Conservation (phyloP, 331 rosid genomes). For the Acacia concinna region DNA sequence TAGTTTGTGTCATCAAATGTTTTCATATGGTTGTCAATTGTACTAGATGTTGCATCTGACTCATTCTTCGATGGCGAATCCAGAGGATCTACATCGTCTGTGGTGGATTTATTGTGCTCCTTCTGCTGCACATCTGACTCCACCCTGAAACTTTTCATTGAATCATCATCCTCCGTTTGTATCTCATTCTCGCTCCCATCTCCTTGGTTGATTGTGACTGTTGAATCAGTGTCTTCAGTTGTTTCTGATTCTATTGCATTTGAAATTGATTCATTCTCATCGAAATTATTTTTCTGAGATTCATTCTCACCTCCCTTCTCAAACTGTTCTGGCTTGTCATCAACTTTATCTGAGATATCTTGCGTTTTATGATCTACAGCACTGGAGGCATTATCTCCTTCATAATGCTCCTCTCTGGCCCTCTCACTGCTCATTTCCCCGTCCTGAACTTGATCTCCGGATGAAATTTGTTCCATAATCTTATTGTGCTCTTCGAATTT, state of each 20-base stretch:
- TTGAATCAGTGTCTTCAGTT: constrained; percentile 1
- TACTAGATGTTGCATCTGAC: constrained; percentile 22
- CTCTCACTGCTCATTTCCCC: constrained; percentile 39
- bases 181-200: constrained; percentile 32
- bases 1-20: constrained; percentile 24
- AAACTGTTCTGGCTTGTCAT: constrained; percentile 39
- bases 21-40: constrained; percentile 14
- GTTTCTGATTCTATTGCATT: constrained; percentile 30
- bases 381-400: constrained; percentile 61
- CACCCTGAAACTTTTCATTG: constrained; percentile 18
- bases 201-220: constrained; percentile 29
- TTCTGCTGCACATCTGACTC: constrained; percentile 30
- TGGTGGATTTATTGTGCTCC: constrained; percentile 25
- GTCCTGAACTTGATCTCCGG: constrained; percentile 39
- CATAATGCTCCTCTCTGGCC: constrained; percentile 50
- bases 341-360: constrained; percentile 28
- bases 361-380: constrained; percentile 50
- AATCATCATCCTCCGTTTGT: constrained; percentile 24
- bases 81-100: constrained; percentile 21
- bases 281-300: constrained; percentile 36
- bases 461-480: constrained; percentile 39
- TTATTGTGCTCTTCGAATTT: constrained; percentile 40
- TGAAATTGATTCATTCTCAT: constrained; percentile 35
- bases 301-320: constrained; percentile 46
- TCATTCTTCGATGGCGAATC: constrained; percentile 33